Conservation (phyloP, 2,329 filamentous ascomycete species). For the Diatrype stigma region DNA sequence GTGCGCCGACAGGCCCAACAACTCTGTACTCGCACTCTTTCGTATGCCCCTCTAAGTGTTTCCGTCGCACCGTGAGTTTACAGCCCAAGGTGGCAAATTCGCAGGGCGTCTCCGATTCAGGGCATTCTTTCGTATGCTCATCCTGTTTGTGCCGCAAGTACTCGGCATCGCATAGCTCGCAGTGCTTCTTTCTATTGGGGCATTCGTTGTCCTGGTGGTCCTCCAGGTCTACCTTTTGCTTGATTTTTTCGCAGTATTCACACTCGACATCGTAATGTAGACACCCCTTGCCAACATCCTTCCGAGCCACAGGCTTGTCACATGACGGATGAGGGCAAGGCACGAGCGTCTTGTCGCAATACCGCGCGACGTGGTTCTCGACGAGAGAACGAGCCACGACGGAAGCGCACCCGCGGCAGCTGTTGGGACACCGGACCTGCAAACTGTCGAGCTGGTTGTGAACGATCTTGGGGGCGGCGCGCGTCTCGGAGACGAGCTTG, state of each 20-base stretch:
- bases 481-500: slow-evolving; percentile 28
- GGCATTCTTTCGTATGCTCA: slow-evolving; percentile 45
- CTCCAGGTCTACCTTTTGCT: slow-evolving; percentile 45
- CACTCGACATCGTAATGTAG: slow-evolving; percentile 50
- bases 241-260: slow-evolving; percentile 46
- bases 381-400: slow-evolving; percentile 50
- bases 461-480: slow-evolving; percentile 42
- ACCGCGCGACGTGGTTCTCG: slow-evolving; percentile 50
- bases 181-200: slow-evolving; percentile 42
- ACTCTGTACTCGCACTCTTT: slow-evolving; percentile 48
- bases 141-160: slow-evolving; percentile 42
- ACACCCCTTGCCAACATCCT: slow-evolving; percentile 48
- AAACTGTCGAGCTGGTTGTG: slow-evolving; percentile 59
- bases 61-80: slow-evolving; percentile 33
- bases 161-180: slow-evolving; percentile 43
- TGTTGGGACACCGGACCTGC: slow-evolving; percentile 55
- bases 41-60: slow-evolving; percentile 41
- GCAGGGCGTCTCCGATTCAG: slow-evolving; percentile 36
- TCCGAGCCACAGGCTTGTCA: slow-evolving; percentile 45
- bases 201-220: slow-evolving; percentile 42
- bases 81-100: slow-evolving; percentile 49
- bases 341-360: slow-evolving; percentile 53
- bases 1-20: slow-evolving; percentile 44
- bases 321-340: slow-evolving; percentile 53
- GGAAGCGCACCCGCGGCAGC: slow-evolving; percentile 44